Base-by-base conservation (phyloP, 257 asterid genomes). In the Nicotiana noctiflora region DNA sequence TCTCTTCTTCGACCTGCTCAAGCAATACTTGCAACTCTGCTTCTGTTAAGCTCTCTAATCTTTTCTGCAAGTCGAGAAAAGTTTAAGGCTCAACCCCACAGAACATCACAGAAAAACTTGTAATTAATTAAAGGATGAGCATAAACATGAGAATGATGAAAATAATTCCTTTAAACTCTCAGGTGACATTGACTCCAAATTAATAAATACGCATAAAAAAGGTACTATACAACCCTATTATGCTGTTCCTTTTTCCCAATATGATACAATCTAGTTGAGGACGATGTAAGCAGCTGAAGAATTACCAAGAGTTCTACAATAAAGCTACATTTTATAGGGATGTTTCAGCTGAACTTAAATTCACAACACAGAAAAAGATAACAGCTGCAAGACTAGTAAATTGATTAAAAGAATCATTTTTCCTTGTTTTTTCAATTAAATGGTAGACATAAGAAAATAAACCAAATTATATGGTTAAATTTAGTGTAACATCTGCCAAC, bases 1-100 rank as follows among this genome's bases (percentile, higher is more conserved):
- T 95, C 89, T 95, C 99, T 90, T 93, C 98, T 88, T 93, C 98
- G 49, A 93, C 97, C 85, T 95, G 98, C 85, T 93, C 93, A 19
- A 93, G 85, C 91, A 95, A 79, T 82, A 85, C 92, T 86, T 85
- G 87, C 51, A 90, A 81, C 88, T 93, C 99, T 27, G 97, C 97
- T 87, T 95, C 97, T 60, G 97, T 95, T 84, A 95, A 89, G 88
- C 97, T 92, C 88, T 95, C 99, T 86, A 95, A 74, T 56, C 98
- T 88, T 91, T 95, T 95, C 98, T 95, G 98, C 63, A 67, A 7
- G 64, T 27, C 13, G 34, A 14, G 23, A 0, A 70, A 70, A 19
- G 7, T 21, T 44, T n/a, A 70, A 44, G 77, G 7, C 37, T 70
- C 19, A 21, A 44, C 18, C 53, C 21, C 76, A 0, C 23, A 1